A percentile compares a stretch with the other conserved stretches of the same genome.
Conservation (phyloP, 2,329 filamentous ascomycete genomes). For the Cladorrhinum sp. region DNA sequence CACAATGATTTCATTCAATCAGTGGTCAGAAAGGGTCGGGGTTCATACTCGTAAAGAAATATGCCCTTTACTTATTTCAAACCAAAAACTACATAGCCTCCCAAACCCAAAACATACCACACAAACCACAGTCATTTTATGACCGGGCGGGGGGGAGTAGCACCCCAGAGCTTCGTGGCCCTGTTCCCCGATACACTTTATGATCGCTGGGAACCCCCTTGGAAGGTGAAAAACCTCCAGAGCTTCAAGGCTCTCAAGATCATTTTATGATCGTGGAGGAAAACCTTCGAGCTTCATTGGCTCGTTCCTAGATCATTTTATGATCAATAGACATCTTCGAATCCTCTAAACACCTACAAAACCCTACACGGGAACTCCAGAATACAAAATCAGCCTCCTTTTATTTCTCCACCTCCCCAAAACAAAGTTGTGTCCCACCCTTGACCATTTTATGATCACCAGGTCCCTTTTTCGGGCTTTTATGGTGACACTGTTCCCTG, state of each 20-base stretch:
- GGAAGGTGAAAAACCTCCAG: neutral
- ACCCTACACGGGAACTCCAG: neutral
- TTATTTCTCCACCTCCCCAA: neutral
- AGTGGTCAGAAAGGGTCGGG: neutral
- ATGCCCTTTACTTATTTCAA: neutral
- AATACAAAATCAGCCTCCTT: neutral
- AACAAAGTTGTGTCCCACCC: neutral
- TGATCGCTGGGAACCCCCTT: constrained; percentile 1
- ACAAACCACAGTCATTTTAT: neutral
- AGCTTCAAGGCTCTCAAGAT: neutral
- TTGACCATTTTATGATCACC: neutral
- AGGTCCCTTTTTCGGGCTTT: neutral
- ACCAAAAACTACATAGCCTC: neutral
- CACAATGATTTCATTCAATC: neutral
- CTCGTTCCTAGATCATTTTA: neutral
- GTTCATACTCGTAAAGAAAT: neutral
- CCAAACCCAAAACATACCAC: neutral
- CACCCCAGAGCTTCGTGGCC: neutral
- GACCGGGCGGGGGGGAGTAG: neutral
- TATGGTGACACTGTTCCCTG: neutral
- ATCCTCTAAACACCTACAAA: neutral
- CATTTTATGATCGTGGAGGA: neutral
- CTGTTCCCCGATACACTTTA: neutral
- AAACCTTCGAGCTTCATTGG: neutral
- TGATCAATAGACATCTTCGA: neutral